Base-by-base conservation (phyloP, 2,329 filamentous ascomycete species). In the Phialophora chinensis region DNA sequence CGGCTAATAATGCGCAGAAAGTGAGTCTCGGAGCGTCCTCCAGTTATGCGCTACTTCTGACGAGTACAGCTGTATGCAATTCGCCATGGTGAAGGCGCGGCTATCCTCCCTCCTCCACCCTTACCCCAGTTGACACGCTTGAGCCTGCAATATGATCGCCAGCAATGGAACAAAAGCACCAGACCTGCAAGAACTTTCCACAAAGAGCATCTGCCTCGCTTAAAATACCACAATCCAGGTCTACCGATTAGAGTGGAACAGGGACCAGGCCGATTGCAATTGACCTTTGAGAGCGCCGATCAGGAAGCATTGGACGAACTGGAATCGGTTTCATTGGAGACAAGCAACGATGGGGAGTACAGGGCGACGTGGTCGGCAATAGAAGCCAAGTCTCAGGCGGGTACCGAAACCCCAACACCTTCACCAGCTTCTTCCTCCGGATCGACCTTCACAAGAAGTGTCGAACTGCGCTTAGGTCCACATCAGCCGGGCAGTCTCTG, bases 171-270 rank as follows among this genome's bases (percentile, higher is more conserved):
- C 69, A 74, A 75, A 70, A 75, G 76, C 62, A 75, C 77, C 69
- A 74, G 74, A 66, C 78, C 77, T 54, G 75, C 77, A 71, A 96
- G 93, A 75, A 92, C 92, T 82, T 97, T 99, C 85, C 97, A 92
- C 91, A 88, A 86, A 70, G 83, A 89, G 67, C 90, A 88, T 76
- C 88, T 98, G 56, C 91, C 92, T 25, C 88, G 92, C 65, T 84
- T 99, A 72, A 97, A 99, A 84, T 99, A 89, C 82, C 90, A 96
- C 84, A 99, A 99, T 78, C 95, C 95, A 0, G 81, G 88, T 12
- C 79, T 97, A 54, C 87, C 90, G 52, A 96, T 98, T 86, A 88
- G 91, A 66, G 87, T 73, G 97, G 73, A 89, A 90, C 78, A 90
- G 91, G 59, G 59, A 17, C 59, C 59, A 66, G 75, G 25, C 75